Conservation (phyloP, 495 filamentous ascomycete species). For the Xeromyces bisporus region DNA sequence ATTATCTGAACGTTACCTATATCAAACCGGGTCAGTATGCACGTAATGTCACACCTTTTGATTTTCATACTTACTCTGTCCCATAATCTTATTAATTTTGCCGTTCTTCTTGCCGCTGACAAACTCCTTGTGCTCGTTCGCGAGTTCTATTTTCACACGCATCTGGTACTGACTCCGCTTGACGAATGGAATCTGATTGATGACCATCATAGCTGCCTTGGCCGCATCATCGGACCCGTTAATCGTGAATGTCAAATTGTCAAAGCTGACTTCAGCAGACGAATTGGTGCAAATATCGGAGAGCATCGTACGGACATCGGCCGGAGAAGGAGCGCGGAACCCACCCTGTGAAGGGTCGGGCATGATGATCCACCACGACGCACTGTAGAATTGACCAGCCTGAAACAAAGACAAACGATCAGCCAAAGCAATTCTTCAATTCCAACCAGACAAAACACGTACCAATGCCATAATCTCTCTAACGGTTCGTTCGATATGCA, state of each 20-base stretch:
- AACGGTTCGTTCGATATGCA: constrained; percentile 86
- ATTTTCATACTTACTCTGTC: constrained; percentile 47
- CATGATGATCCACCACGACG: constrained; percentile 85
- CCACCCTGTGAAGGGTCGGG: constrained; percentile 44
- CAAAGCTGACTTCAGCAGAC: constrained; percentile 83
- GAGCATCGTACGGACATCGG: constrained; percentile 76
- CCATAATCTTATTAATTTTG: constrained; percentile 99
- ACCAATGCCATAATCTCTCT: constrained; percentile 88
- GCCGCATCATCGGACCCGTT: constrained; percentile 91
- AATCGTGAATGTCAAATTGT: constrained; percentile 83
- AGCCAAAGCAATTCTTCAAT: no score
- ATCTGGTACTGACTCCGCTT: constrained; percentile 78
- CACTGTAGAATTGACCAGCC: constrained; percentile 95
- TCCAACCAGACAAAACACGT: constrained; percentile 18
- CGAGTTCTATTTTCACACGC: constrained; percentile 92
- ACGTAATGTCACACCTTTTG: constrained; percentile 2
- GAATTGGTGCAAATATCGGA: constrained; percentile 93
- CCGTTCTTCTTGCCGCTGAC: constrained; percentile 99
- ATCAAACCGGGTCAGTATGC: constrained; percentile 1
- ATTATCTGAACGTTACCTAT: constrained; percentile 89
- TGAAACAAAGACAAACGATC: constrained; percentile 17
- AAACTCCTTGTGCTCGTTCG: constrained; percentile 98
- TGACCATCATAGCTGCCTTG: constrained; percentile 80
- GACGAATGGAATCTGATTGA: constrained; percentile 81
- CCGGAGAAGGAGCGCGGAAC: constrained; percentile 48